Evolutionary conservation across 257 asterid genomes (phyloP).

Genomic region (Penstemon barbatus): DNA sequence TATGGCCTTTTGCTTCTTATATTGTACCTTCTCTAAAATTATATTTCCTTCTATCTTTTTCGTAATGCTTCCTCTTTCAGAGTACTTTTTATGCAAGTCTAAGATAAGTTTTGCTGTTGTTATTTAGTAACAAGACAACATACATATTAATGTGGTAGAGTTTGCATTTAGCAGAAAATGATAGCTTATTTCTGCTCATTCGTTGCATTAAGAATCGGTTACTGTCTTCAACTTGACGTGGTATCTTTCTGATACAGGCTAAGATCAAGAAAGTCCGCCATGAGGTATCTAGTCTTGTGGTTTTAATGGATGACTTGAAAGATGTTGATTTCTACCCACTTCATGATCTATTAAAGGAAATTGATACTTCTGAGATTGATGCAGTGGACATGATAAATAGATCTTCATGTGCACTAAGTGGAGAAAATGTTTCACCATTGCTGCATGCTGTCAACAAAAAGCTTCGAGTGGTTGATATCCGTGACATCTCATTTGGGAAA

Average conservation of each 20-base stretch:
- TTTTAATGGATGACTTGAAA: constrained; percentile 65
- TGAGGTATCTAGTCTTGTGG: constrained; percentile 48
- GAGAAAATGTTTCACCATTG: constrained; percentile 57
- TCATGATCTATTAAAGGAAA: constrained; percentile 55
- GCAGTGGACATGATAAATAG: constrained; percentile 78
- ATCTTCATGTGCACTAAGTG: constrained; percentile 62
- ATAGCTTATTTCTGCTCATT: not conserved
- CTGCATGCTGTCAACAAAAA: constrained; percentile 65
- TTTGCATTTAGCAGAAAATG: not conserved
- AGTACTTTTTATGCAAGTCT: not conserved
- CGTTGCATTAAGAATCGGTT: not conserved
- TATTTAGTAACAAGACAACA: not conserved
- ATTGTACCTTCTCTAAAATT: not conserved
- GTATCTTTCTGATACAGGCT: constrained; percentile 54
- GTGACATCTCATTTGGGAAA: constrained; percentile 75
- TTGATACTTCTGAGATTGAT: constrained; percentile 76
- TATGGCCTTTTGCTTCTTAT: not conserved
- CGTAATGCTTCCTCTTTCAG: not conserved
- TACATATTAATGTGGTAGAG: not conserved
- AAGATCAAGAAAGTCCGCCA: constrained; percentile 62
- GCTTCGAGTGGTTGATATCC: constrained; percentile 83
- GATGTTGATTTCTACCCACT: constrained; percentile 74
- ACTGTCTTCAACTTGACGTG: not conserved
- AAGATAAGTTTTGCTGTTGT: not conserved
- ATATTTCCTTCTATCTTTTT: not conserved